Evolutionary conservation across 2,329 filamentous ascomycete species (phyloP).

Genomic region (Colletotrichum karsti): DNA sequence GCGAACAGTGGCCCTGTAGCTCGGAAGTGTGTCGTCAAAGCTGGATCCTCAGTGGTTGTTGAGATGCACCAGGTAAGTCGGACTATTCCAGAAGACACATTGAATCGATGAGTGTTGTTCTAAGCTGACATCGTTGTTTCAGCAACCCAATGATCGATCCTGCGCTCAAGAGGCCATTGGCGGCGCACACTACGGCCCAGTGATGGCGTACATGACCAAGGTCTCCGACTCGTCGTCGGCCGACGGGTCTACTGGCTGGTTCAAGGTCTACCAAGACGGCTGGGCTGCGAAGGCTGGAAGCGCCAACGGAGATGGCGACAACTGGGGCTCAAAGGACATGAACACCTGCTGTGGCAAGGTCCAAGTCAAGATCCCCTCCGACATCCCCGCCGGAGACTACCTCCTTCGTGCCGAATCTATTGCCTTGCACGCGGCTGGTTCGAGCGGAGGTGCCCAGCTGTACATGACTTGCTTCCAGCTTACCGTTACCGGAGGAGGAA

Average conservation of each 20-base stretch:
- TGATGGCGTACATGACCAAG: slow-evolving; percentile 57
- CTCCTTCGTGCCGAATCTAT: slow-evolving; percentile 63
- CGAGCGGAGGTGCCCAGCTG: slow-evolving; percentile 47
- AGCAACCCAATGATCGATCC: slow-evolving; percentile 49
- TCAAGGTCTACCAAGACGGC: slow-evolving; percentile 59
- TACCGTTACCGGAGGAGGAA: slow-evolving; percentile 36
- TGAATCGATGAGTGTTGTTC: neutral
- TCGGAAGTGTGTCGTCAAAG: slow-evolving; percentile 54
- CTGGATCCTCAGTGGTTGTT: slow-evolving; percentile 48
- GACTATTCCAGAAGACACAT: neutral
- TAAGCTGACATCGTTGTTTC: neutral
- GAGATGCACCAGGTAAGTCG: slow-evolving; percentile 55
- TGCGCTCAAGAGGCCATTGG: slow-evolving; percentile 59
- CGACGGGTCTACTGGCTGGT: slow-evolving; percentile 54
- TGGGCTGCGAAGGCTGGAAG: slow-evolving; percentile 37
- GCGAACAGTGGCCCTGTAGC: slow-evolving; percentile 41
- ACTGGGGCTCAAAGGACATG: slow-evolving; percentile 29
- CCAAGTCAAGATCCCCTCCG: slow-evolving; percentile 46
- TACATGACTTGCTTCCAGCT: slow-evolving; percentile 40
- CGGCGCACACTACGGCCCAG: slow-evolving; percentile 59
- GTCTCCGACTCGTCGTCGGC: slow-evolving; percentile 55
- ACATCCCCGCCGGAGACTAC: slow-evolving; percentile 59
- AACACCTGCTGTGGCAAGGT: slow-evolving; percentile 27
- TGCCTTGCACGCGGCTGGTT: slow-evolving; percentile 54
- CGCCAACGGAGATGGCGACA: slow-evolving; percentile 40